phyloP scores from a whole-genome alignment of 2,329 filamentous ascomycete genomes.

The Ceratocystiopsis sp. region DNA sequence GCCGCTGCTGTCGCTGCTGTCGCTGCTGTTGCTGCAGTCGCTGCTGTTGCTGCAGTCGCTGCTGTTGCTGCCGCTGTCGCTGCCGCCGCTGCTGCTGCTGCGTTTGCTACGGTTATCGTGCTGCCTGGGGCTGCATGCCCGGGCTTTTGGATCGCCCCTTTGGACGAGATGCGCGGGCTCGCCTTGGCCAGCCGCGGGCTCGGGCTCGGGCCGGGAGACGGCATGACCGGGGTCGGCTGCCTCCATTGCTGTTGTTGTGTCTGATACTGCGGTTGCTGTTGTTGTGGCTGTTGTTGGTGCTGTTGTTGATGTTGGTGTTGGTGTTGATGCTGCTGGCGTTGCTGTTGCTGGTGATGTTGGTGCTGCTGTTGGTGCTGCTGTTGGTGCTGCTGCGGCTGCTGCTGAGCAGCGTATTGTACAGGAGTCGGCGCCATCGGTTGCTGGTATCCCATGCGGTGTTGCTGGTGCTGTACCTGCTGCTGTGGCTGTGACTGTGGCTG shows the following conservation, averaged over 20 bases:
- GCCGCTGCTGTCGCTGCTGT: not conserved
- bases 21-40: not conserved
- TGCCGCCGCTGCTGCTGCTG: conserved; percentile 3
- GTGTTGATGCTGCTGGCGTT: conserved; percentile 10
- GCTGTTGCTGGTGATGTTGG: conserved; percentile 9
- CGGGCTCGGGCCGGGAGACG: conserved; percentile 6
- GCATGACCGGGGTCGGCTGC: conserved; percentile 6
- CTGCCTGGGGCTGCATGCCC: not conserved
- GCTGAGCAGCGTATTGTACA: conserved; percentile 5
- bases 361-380: conserved; percentile 11
- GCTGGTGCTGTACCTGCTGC: not conserved
- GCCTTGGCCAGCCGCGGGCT: not conserved
- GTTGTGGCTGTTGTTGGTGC: conserved; percentile 14
- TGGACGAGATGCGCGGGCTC: conserved; percentile 8
- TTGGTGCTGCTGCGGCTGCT: conserved; percentile 9
- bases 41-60: not conserved
- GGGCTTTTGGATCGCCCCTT: conserved; percentile 9
- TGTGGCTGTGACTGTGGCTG: too few species aligned
- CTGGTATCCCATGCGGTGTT: not conserved
- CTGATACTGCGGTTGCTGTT: conserved; percentile 11
- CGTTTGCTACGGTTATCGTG: conserved; percentile 9
- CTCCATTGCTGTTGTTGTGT: conserved; percentile 7
- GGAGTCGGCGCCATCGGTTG: not conserved
- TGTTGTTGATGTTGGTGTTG: conserved; percentile 11
- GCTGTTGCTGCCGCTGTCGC: not conserved